A percentile compares a stretch with the other conserved stretches of the same genome.
Evolutionary conservation across 306 rosid genomes (phyloP).

Genomic region (Cucurbita maxima): DNA sequence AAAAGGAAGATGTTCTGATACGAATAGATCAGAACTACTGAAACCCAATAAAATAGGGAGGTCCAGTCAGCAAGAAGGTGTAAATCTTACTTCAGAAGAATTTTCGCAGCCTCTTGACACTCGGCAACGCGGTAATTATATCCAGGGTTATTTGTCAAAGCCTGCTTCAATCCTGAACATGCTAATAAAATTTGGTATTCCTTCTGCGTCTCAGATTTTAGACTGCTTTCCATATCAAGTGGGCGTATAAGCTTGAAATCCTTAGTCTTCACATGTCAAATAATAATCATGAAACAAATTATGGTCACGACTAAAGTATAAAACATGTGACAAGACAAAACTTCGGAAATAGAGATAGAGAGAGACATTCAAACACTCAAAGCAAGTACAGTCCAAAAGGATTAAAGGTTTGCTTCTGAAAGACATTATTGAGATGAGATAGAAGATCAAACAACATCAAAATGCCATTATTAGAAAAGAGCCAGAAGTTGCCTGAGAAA

Average conservation of each 20-base stretch:
- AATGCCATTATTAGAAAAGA: neutral
- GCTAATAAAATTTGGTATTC: conserved; percentile 65
- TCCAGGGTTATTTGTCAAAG: conserved; percentile 68
- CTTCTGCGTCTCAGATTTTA: conserved; percentile 3
- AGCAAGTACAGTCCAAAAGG: neutral
- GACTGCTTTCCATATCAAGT: conserved; percentile 21
- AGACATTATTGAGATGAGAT: neutral
- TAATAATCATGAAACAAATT: conserved; percentile 10
- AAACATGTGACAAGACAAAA: neutral
- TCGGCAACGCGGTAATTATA: conserved; percentile 77
- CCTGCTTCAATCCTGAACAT: conserved; percentile 81
- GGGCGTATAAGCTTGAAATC: conserved; percentile 45
- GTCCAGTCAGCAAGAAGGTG: neutral
- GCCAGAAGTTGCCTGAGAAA: neutral
- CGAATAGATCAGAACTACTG: neutral
- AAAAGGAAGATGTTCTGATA: neutral
- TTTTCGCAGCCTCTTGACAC: conserved; percentile 73
- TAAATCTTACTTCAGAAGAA: conserved; percentile 51
- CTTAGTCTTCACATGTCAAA: conserved; percentile 53
- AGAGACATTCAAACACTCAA: neutral
- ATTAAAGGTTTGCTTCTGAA: neutral
- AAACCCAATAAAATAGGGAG: neutral
- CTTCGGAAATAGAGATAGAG: neutral
- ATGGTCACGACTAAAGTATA: neutral
- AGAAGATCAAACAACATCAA: neutral